Evolutionary conservation across 2,329 filamentous ascomycete genomes (phyloP), one percentile per base, ranked within the genome.

Genomic region (Ophiostoma pallidulum): DNA sequence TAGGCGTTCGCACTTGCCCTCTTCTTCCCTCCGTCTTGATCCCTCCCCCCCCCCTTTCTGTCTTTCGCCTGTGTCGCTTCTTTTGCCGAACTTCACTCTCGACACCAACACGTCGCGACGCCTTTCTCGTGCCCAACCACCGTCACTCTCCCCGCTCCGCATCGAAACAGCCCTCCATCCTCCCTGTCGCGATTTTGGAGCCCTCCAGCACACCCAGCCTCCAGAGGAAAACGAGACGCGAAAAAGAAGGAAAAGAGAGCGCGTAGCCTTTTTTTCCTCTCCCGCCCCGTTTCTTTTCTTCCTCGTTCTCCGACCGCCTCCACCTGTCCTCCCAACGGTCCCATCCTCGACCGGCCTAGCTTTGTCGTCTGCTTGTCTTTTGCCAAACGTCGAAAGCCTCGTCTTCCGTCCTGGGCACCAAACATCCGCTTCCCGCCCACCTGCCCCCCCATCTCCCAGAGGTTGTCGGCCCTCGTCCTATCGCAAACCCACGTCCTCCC

Each of bases 191-290:
- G 14, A n/a, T 12, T 18, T 22, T 31, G 22, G 16, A 45, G 22
- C n/a, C 12, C 22, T 10, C 28, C 24, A 16, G 12, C 19, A 36
- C 28, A 20, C 28, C 9, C 36, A 24, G 22, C 19, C 14, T n/a
- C 32, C 35, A 38, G n/a, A 41, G 37, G 22, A 47, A 18, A 29
- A n/a, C 45, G 32, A 50, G 24, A 47, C 48, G 43, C 48, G 48
- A 43, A 35, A 45, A 33, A 44, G 33, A 49, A n/a, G 43, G 43
- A 43, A 43, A 35, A 28, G 32, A 31, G 42, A 45, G 48, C 48
- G 48, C 43, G 48, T 43, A 42, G 48, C 20, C 38, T 50, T 24
- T 32, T 19, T 39, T 39, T 28, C 31, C 26, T 22, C 33, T 22
- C 37, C 28, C 19, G 24, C n/a, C 37, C 16, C 35, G 33, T 22